A percentile compares a stretch with the other conserved stretches of the same genome.
Conservation (phyloP, 352 stramenopile genomes). For the Phytophthora ohioensis region DNA sequence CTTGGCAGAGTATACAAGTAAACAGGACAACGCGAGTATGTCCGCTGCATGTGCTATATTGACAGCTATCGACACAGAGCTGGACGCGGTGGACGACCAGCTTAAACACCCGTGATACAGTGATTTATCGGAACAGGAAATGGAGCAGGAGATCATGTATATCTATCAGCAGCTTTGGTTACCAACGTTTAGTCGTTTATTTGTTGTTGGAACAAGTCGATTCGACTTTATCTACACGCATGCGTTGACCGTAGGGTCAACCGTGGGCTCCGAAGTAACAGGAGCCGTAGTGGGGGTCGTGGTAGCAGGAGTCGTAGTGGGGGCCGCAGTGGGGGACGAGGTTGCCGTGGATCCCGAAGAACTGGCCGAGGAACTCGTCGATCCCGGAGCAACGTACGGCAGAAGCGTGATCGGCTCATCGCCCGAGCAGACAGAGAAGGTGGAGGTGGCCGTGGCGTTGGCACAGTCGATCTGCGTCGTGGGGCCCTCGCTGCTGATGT, state of each 20-base stretch:
- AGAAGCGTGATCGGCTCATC: constrained; percentile 57
- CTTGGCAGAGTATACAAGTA: constrained; percentile 3
- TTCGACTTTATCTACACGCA: constrained; percentile 13
- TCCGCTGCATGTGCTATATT: not conserved
- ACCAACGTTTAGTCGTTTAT: too few relatives aligned
- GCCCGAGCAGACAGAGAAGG: constrained; percentile 60
- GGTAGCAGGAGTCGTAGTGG: constrained; percentile 16
- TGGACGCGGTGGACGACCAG: not conserved
- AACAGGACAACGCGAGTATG: not conserved
- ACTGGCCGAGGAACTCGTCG: constrained; percentile 13
- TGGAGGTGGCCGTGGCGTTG: constrained; percentile 48
- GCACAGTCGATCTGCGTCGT: constrained; percentile 66
- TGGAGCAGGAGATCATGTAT: too few relatives aligned
- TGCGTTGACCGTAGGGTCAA: constrained; percentile 13
- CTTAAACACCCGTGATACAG: not conserved
- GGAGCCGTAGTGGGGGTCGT: constrained; percentile 5
- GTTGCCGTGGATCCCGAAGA: constrained; percentile 13
- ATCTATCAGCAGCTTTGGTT: too few relatives aligned
- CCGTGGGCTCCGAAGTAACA: constrained; percentile 22
- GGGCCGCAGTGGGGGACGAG: constrained; percentile 4
- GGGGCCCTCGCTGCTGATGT: constrained; percentile 42
- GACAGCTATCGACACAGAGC: constrained; percentile 1
- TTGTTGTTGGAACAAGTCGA: not conserved
- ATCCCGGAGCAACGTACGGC: constrained; percentile 44
- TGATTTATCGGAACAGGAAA: not conserved